phyloP scores from a whole-genome alignment of 2,329 filamentous ascomycete species.

The Fusarium kyushuense region DNA sequence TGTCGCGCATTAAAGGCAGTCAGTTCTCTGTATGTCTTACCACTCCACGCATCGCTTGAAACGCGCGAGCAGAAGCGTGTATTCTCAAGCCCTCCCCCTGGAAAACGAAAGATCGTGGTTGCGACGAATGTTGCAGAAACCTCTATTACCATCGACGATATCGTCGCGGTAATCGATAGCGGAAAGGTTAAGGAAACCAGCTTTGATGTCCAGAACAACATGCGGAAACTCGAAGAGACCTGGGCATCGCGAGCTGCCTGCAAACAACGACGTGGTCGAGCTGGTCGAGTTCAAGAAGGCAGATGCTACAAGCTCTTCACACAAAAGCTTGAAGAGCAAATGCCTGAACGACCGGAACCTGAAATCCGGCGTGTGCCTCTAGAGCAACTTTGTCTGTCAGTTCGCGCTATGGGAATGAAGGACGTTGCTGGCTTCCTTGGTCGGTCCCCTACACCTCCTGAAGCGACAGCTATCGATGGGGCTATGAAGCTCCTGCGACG shows the following conservation, averaged over 20 bases:
- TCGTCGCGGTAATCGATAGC: constrained; percentile 94
- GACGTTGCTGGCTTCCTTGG: constrained; percentile 86
- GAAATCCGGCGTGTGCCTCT: constrained; percentile 94
- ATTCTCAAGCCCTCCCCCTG: constrained; percentile 79
- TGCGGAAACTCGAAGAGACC: constrained; percentile 92
- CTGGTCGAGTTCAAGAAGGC: constrained; percentile 90
- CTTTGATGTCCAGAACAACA: constrained; percentile 91
- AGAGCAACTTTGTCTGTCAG: constrained; percentile 93
- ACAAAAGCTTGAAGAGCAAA: constrained; percentile 83
- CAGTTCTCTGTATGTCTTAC: constrained; percentile 77
- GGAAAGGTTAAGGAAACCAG: constrained; percentile 97
- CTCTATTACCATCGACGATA: constrained; percentile 97
- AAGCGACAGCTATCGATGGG: constrained; percentile 84
- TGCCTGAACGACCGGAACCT: constrained; percentile 89
- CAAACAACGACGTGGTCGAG: constrained; percentile 92
- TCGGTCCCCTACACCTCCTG: constrained; percentile 89
- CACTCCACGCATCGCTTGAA: constrained; percentile 91
- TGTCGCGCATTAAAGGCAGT: constrained; percentile 79
- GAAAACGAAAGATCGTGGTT: constrained; percentile 91
- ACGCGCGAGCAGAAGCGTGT: constrained; percentile 89
- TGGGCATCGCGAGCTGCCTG: constrained; percentile 96
- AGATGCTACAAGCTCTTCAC: constrained; percentile 97
- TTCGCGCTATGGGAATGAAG: constrained; percentile 91
- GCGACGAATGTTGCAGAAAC: constrained; percentile 98
- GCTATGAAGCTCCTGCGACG: constrained; percentile 82